Conservation (phyloP, 148 eudicot genomes). For the Gaultheria prostrata region DNA sequence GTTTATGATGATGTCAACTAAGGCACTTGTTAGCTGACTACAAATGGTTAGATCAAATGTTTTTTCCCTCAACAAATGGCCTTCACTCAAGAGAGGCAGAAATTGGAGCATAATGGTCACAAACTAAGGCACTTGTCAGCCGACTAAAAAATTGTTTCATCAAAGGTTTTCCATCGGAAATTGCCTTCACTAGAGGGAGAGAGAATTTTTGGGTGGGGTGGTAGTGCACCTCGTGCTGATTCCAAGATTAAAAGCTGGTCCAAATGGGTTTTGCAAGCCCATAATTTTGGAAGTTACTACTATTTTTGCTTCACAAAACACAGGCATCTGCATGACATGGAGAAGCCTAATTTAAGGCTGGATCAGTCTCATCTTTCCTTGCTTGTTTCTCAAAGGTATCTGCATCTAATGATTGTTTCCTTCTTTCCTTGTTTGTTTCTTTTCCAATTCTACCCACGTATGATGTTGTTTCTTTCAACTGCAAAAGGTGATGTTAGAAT, state of each 20-base stretch:
- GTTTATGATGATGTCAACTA: neutral
- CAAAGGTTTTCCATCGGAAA: neutral
- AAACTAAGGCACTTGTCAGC: too few species aligned
- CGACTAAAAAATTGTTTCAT: too few species aligned
- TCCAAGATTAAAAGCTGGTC: neutral
- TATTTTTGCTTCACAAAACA: neutral
- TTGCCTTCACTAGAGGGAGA: neutral
- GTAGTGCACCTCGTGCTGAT: neutral
- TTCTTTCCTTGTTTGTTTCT: neutral
- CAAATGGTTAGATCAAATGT: neutral
- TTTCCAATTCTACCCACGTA: neutral
- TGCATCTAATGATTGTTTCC: too few species aligned
- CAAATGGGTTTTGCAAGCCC: neutral
- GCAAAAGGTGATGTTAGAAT: neutral
- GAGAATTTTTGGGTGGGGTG: neutral
- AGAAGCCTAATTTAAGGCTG: neutral
- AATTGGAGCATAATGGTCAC: too few species aligned
- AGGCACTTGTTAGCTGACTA: neutral
- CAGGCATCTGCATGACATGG: neutral
- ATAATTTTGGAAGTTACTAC: neutral
- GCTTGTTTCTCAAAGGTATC: too few species aligned
- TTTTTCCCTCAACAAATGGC: neutral
- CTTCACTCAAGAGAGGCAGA: too few species aligned
- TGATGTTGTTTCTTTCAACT: neutral
- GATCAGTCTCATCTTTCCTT: neutral